A percentile compares a stretch with the other conserved stretches of the same genome.
phyloP scores from a whole-genome alignment of 768 basidiomycete genomes.

The Suillus alpinus region DNA sequence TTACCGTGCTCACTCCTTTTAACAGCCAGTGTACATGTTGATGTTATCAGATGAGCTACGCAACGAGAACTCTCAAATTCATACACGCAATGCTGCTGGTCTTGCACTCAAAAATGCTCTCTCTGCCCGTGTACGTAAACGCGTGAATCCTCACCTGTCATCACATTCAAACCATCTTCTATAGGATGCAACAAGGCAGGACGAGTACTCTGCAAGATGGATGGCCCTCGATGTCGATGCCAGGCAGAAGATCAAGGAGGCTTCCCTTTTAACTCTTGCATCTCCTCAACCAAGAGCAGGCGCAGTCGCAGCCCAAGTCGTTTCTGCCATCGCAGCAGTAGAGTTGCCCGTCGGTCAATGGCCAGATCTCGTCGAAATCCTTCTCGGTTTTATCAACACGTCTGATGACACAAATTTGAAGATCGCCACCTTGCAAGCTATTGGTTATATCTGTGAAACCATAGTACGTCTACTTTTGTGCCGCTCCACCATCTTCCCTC shows the following conservation, averaged over 20 bases:
- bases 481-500: slow-evolving; percentile 7
- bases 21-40: slow-evolving; percentile 87
- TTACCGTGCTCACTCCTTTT: background rate
- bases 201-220: slow-evolving; percentile 80
- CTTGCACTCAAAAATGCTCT: slow-evolving; percentile 96
- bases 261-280: slow-evolving; percentile 78
- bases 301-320: slow-evolving; percentile 87
- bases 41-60: slow-evolving; percentile 85
- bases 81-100: slow-evolving; percentile 93
- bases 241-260: slow-evolving; percentile 83
- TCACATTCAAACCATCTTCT: slow-evolving; percentile 18
- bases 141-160: slow-evolving; percentile 17
- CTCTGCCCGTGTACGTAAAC: slow-evolving; percentile 74
- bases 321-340: slow-evolving; percentile 90
- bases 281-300: slow-evolving; percentile 73
- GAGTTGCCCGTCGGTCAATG: slow-evolving; percentile 89
- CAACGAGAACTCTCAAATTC: slow-evolving; percentile 64
- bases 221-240: slow-evolving; percentile 65
- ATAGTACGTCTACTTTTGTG: slow-evolving; percentile 62
- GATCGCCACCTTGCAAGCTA: slow-evolving; percentile 88
- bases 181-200: slow-evolving; percentile 74
- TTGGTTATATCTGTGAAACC: slow-evolving; percentile 96
- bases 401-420: slow-evolving; percentile 66
- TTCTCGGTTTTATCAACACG: slow-evolving; percentile 85
- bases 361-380: slow-evolving; percentile 84